These are phyloP conservation scores for Melaleuca quinquenervia DNA, from an alignment of 345 rosid species.

Conservation along the genomic window DNA sequence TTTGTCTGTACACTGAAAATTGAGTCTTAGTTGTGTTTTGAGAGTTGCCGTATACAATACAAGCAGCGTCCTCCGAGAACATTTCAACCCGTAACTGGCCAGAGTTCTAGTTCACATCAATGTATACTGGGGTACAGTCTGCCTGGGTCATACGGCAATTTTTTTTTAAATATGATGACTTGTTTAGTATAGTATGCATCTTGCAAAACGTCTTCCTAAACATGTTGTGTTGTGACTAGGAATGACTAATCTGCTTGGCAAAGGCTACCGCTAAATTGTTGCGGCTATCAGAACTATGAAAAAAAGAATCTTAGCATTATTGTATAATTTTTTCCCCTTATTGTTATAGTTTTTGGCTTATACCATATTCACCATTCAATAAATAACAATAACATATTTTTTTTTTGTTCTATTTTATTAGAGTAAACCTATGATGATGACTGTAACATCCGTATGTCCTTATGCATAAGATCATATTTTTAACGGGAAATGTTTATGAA, in stretches of 20 bases:
- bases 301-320: neutral
- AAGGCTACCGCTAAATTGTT: fast-evolving
- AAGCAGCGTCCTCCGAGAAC: neutral
- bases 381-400: no score
- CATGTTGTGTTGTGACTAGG: neutral
- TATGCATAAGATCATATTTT: no score
- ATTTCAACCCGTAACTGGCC: neutral
- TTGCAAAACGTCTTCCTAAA: neutral
- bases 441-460: neutral
- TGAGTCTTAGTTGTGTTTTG: fast-evolving
- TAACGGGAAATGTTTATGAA: no score
- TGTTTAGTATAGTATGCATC: neutral
- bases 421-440: neutral
- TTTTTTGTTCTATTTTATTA: no score
- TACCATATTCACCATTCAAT: no score
- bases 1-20: neutral
- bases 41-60: neutral
- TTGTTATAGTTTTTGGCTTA: no score
- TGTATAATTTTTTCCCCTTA: no score
- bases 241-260: neutral
- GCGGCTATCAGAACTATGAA: neutral
- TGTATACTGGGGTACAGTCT: neutral
- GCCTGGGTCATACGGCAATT: neutral
- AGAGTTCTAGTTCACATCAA: neutral
- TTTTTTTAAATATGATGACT: neutral